A percentile compares a stretch with the other conserved stretches of the same genome.
phyloP scores from a whole-genome alignment of 805 yeast genomes.

The Soucietia sequanensis region DNA sequence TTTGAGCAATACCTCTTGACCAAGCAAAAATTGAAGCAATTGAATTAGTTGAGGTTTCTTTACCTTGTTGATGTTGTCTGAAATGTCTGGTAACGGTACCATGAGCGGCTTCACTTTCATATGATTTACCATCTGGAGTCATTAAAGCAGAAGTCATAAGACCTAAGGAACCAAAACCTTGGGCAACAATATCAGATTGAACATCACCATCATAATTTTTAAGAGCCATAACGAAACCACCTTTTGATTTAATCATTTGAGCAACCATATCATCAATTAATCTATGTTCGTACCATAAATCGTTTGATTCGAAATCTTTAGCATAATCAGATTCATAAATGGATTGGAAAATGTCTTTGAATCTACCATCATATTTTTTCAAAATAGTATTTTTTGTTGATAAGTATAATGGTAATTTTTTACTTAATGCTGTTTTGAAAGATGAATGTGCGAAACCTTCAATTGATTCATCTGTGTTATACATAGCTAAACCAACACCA shows the following conservation, averaged over 20 bases:
- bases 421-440: conserved; percentile 67
- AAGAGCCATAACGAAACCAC: conserved; percentile 78
- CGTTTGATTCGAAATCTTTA: conserved; percentile 53
- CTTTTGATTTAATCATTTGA: conserved; percentile 81
- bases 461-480: conserved; percentile 78
- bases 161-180: conserved; percentile 83
- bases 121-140: conserved; percentile 85
- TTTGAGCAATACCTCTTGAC: conserved; percentile 80
- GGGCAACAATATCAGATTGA: conserved; percentile 82
- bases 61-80: conserved; percentile 79
- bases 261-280: conserved; percentile 88
- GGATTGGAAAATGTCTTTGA: conserved; percentile 75
- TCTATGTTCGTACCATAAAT: conserved; percentile 76
- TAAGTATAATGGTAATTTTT: conserved; percentile 62
- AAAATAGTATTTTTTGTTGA: conserved; percentile 80
- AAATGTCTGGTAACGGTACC: conserved; percentile 87
- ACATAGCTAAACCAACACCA: conserved; percentile 82
- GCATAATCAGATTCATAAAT: conserved; percentile 60
- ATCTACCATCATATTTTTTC: conserved; percentile 79
- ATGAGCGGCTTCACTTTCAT: conserved; percentile 84
- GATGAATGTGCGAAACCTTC: conserved; percentile 78
- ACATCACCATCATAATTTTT: conserved; percentile 88
- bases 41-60: conserved; percentile 81
- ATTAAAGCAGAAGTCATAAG: conserved; percentile 80
- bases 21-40: conserved; percentile 85